Base-by-base conservation (phyloP, 1,139 yeast species). In the Ogataea hybrid region DNA sequence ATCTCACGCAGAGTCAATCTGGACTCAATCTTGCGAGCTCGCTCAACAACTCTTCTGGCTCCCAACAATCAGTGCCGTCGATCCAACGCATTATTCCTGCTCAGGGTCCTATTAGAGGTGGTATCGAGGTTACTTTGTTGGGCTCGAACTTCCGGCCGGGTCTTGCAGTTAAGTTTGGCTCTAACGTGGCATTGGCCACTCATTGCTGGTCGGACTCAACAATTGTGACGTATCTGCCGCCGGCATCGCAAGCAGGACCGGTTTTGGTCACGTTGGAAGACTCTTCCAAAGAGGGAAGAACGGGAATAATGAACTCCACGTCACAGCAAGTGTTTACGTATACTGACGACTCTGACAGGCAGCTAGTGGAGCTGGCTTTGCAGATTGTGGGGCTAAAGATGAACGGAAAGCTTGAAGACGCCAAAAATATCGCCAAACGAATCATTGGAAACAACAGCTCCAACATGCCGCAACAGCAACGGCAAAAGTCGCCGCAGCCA, bases 131-230 rank as follows among this genome's bases (percentile, higher is more conserved):
- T 6, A 92, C 97, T 0, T 68, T 92, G 35, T 69, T 92, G 33
- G 98, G 98, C 3, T 75, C 81, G 43, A 87, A 89, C 49, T 90
- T 92, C 70, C 79, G 81, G 44, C 85, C 86, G 11, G 96, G 95
- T 1, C 70, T 89, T 49, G 69, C 73, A 28, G 96, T 90, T 16
- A 83, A 84, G 61, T 92, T 92, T 65, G 98, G 98, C 35, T 79
- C 85, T 6, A 82, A 81, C 58, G 72, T 75, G 49, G 94, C 97
- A 0, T 69, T 87, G 38, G 86, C 95, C 1, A 88, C 97, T 2
- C 96, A 89, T 59, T 89, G 95, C 63, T 92, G 97, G 97, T 87
- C 95, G 36, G 95, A 86, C 34, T 78, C 94, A 4, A 92, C 98
- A 0, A 84, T 92, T 47, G 96, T 92, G 3, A 88, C 97, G 0